Conservation (phyloP, 1,284 basidiomycete species). For the Vanrija sp. region DNA sequence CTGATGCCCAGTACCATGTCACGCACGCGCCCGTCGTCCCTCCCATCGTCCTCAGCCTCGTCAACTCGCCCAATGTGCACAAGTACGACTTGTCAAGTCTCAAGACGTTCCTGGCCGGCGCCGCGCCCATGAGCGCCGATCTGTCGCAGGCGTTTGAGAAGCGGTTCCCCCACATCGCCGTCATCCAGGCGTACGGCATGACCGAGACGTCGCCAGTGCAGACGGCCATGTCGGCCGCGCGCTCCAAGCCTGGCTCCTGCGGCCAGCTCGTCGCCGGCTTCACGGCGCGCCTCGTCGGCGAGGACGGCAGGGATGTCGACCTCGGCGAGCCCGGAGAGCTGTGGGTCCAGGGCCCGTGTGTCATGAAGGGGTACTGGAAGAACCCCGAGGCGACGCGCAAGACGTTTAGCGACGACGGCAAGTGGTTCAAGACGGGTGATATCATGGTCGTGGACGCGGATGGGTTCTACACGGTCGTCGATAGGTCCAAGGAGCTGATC, state of each 20-base stretch:
- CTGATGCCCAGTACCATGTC: constrained; percentile 58
- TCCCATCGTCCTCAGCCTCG: constrained; percentile 64
- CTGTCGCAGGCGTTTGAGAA: constrained; percentile 26
- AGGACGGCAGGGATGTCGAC: constrained; percentile 49
- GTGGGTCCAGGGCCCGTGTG: constrained; percentile 68
- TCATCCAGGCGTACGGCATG: constrained; percentile 51
- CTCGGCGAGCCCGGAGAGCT: constrained; percentile 69
- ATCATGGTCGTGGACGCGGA: constrained; percentile 58
- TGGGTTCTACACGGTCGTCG: constrained; percentile 53
- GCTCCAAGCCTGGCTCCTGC: constrained; percentile 57
- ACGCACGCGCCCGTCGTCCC: constrained; percentile 70
- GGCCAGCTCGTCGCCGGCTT: constrained; percentile 74
- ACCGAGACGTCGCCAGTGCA: constrained; percentile 52
- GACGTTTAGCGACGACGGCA: constrained; percentile 39
- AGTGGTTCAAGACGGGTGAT: constrained; percentile 84
- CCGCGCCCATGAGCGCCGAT: constrained; percentile 66
- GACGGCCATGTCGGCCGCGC: constrained; percentile 23
- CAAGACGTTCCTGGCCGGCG: constrained; percentile 64
- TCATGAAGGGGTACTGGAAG: constrained; percentile 71
- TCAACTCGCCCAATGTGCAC: constrained; percentile 56
- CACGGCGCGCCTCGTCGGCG: constrained; percentile 64
- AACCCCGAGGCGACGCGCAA: constrained; percentile 64
- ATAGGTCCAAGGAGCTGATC: constrained; percentile 68
- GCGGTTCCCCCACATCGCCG: constrained; percentile 12
- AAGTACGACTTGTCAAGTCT: constrained; percentile 67